Evolutionary conservation across 2,329 filamentous ascomycete genomes (phyloP), one percentile per base, ranked within the genome.

Genomic region (Diaporthe citriasiana): DNA sequence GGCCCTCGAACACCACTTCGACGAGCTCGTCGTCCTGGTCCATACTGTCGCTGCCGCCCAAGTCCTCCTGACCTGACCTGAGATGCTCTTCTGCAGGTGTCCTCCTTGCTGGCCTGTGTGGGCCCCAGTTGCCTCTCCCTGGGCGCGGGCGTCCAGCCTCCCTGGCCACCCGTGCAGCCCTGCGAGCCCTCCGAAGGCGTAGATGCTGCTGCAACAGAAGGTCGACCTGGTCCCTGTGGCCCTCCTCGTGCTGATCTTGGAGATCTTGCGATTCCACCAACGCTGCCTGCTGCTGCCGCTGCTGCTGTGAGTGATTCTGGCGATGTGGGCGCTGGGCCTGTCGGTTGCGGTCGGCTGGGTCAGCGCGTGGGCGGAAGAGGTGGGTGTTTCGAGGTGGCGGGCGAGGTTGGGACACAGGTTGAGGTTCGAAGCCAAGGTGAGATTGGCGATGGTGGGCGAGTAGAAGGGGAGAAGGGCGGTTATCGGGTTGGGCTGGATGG

Each of bases 1-100:
- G 35, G 57, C 71, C 51, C 35, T 75, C 50, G 22, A 63, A 68
- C 38, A 75, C 68, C 51, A 75, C 68, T 45, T 75, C 74, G 2
- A 75, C 50, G 27, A 74, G 66, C 60, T 75, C 74, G 55, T 75
- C 74, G 6, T 75, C 74, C 13, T 51, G 15, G 30, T 75, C 72
- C 74, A 74, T 71, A 27, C 55, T 51, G 22, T 50, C 60, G 35
- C 55, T 47, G 3, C 33, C 33, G 10, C 33, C 42, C 45, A n/a
- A 25, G 10, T 69, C 69, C 40, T 72, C 73, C 27, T 40, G 55
- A 25, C 33, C 30, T 40, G 53, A 33, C 7, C 38, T 42, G 40
- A 25, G 35, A 9, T 2, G 17, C 13, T 55, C 17, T 25, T 27
- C n/a, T 40, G 33, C 63, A 13, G 47, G 33, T 30, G 63, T 38